Evolutionary conservation across 139 green algal species (phyloP).

Genomic region (Medakamo hakoo): DNA sequence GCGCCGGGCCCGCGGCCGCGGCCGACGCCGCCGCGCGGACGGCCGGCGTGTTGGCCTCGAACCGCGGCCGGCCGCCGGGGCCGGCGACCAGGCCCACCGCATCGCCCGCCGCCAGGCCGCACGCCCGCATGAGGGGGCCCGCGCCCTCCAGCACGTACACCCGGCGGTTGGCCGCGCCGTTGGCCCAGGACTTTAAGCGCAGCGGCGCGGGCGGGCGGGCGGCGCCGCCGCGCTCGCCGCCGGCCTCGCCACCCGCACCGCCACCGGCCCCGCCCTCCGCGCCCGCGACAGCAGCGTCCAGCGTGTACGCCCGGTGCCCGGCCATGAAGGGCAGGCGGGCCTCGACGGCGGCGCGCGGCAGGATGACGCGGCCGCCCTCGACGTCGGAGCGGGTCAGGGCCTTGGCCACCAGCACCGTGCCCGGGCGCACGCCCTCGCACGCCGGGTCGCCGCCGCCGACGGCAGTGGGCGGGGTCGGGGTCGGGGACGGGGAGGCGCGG

Average conservation of each 20-base stretch:
- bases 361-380: conserved; percentile 41
- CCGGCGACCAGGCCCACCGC: conserved; percentile 35
- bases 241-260: no score
- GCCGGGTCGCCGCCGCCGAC: no score
- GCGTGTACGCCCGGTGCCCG: not conserved
- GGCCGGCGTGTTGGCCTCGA: no score
- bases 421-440: not conserved
- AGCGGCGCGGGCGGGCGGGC: no score
- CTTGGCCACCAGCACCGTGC: conserved; percentile 49
- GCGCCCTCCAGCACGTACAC: conserved; percentile 62
- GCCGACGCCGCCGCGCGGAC: no score
- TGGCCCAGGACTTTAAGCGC: conserved; percentile 47
- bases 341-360: conserved; percentile 48
- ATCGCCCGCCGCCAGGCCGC: conserved; percentile 33
- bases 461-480: no score
- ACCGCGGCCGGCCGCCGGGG: no score
- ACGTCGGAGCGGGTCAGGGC: conserved; percentile 47
- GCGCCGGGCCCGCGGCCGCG: no score
- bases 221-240: no score
- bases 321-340: conserved; percentile 24
- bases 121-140: conserved; percentile 17
- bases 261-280: no score
- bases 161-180: conserved; percentile 45
- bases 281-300: not conserved
- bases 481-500: no score